These are phyloP conservation scores for Amylostereum areolatum DNA, from an alignment of 1,284 basidiomycete genomes.

Conservation along the genomic window DNA sequence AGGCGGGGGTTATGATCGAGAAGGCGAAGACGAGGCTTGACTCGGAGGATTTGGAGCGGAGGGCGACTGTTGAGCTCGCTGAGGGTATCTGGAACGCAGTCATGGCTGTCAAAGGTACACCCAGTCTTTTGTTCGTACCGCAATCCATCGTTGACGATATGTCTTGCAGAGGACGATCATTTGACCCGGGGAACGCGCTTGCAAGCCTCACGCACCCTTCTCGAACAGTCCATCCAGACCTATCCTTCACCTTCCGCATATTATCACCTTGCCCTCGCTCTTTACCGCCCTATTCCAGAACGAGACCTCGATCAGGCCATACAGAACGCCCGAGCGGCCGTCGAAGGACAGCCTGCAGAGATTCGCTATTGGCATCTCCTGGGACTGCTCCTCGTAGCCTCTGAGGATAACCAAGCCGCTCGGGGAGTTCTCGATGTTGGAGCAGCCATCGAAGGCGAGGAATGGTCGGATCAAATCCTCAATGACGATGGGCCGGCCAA, in stretches of 20 bases:
- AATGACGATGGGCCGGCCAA: slow-evolving; percentile 17
- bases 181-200: slow-evolving; percentile 56
- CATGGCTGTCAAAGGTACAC: slow-evolving; percentile 57
- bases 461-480: slow-evolving; percentile 21
- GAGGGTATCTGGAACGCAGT: slow-evolving; percentile 62
- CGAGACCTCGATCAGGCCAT: slow-evolving; percentile 69
- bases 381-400: slow-evolving; percentile 74
- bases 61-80: slow-evolving; percentile 53
- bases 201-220: slow-evolving; percentile 50
- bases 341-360: slow-evolving; percentile 71
- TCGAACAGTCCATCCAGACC: slow-evolving; percentile 48
- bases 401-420: slow-evolving; percentile 80
- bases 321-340: slow-evolving; percentile 63
- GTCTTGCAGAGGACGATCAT: slow-evolving; percentile 57
- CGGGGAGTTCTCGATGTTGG: slow-evolving; percentile 73
- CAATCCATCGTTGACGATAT: slow-evolving; percentile 1
- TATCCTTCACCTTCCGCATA: slow-evolving; percentile 58
- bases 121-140: not conserved
- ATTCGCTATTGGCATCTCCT: slow-evolving; percentile 90
- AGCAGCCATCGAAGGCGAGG: slow-evolving; percentile 42
- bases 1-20: slow-evolving; percentile 51
- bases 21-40: slow-evolving; percentile 51
- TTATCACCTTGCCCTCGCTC: slow-evolving; percentile 78
- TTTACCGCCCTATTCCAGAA: slow-evolving; percentile 58
- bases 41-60: slow-evolving; percentile 36